Evolutionary conservation across 768 basidiomycete genomes (phyloP), one percentile per base, ranked within the genome.

Genomic region (Hypsizygus marmoreus): DNA sequence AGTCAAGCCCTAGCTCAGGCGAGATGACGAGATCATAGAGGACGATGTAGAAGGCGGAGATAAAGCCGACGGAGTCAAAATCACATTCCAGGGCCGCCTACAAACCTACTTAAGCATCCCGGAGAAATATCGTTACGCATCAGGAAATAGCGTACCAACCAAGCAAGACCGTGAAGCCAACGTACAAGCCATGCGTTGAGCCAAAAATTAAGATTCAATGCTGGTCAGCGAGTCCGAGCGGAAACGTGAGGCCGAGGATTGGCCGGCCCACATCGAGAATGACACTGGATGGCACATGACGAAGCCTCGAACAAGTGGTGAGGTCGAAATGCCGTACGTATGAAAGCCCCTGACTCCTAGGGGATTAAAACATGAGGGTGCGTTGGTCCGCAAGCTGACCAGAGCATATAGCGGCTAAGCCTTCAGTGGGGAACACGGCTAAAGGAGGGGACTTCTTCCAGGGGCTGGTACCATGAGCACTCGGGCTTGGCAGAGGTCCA

Each of bases 61-160:
- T 53, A 49, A 51, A 29, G 19, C 32, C 20, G 19, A 14, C 24
- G 40, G 32, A 10, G 30, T 42, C 29, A 31, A 6, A 42, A 42
- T n/a, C n/a, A n/a, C n/a, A n/a, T n/a, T n/a, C n/a, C n/a, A n/a
- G n/a, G n/a, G n/a, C n/a, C n/a, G n/a, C n/a, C n/a, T n/a, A n/a
- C n/a, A n/a, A n/a, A n/a, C n/a, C n/a, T n/a, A n/a, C n/a, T n/a
- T n/a, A n/a, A n/a, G n/a, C n/a, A n/a, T 20, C 30, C 40, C 40
- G 32, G 35, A 29, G 28, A 48, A 47, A 29, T 33, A 25, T 38
- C 43, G 17, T 45, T 26, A 40, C 49, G 23, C 12, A 51, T 49
- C 42, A 34, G 49, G 51, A 45, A 50, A 45, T 25, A 35, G 38
- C 31, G 46, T 40, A 25, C 55, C 49, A 25, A 44, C 20, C 24